These are phyloP conservation scores for Echites panduratus DNA, from an alignment of 257 asterid genomes.

Conservation along the genomic window DNA sequence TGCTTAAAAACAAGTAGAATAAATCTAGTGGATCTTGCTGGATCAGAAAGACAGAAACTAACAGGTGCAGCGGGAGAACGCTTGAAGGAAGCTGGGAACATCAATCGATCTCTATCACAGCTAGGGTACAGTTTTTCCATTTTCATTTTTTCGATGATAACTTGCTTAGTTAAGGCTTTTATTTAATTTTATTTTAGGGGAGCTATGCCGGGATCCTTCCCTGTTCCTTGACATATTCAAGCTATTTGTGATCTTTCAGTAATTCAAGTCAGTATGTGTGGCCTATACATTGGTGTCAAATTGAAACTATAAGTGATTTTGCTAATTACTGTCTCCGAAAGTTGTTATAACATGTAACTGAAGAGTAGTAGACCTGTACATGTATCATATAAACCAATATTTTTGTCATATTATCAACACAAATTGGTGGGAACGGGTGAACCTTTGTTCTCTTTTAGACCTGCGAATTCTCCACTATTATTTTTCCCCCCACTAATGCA, in stretches of 20 bases:
- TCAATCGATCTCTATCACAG: slow-evolving; percentile 95
- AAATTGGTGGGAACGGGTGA: background rate
- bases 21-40: slow-evolving; percentile 98
- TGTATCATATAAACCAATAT: background rate
- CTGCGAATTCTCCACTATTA: background rate
- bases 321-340: background rate
- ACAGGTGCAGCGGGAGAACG: slow-evolving; percentile 99
- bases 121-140: slow-evolving; percentile 60
- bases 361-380: background rate
- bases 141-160: background rate
- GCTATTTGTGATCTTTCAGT: background rate
- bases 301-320: background rate
- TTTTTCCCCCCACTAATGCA: background rate
- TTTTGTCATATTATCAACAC: background rate
- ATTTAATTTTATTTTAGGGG: background rate
- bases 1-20: slow-evolving; percentile 78
- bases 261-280: background rate
- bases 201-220: background rate
- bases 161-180: background rate
- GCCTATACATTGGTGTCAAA: background rate
- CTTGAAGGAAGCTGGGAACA: slow-evolving; percentile 97
- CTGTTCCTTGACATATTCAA: background rate
- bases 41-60: slow-evolving; percentile 96
- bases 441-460: background rate
- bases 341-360: background rate